Percentiles rank a stretch among this genome's conserved stretches.
phyloP scores from a whole-genome alignment of 2,329 filamentous ascomycete species.

The Corniculantispora saksenae region DNA sequence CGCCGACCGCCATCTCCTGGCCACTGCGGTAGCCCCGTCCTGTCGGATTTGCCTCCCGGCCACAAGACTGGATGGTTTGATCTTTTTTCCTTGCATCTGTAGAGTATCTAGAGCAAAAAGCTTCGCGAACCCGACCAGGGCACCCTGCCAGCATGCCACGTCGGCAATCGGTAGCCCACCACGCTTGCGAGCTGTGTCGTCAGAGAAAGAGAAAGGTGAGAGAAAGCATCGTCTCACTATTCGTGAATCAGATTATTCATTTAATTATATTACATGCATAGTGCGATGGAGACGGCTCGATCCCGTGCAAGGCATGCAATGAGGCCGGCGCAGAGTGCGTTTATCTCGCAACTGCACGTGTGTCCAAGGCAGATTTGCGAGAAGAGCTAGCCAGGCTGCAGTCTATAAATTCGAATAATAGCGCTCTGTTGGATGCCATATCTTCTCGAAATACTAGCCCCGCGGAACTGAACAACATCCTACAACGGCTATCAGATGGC shows the following conservation, averaged over 20 bases:
- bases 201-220: conserved; percentile 16
- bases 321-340: conserved; percentile 7
- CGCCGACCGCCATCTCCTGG: background rate
- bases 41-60: background rate
- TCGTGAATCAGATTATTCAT: background rate
- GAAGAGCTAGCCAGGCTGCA: background rate
- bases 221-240: background rate
- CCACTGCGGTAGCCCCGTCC: background rate
- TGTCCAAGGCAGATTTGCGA: conserved; percentile 15
- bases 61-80: background rate
- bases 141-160: conserved; percentile 1
- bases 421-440: background rate
- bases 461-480: background rate
- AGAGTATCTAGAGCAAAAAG: background rate
- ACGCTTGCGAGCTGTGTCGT: conserved; percentile 17
- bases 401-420: background rate
- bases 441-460: background rate
- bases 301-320: conserved; percentile 3
- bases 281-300: conserved; percentile 11
- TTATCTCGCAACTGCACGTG: background rate
- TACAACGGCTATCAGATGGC: conserved; percentile 4
- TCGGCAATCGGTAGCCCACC: background rate
- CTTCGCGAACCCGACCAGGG: background rate
- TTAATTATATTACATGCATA: background rate
- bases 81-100: background rate